These are phyloP conservation scores for Chiua virens DNA, from an alignment of 768 basidiomycete species.

Conservation along the genomic window DNA sequence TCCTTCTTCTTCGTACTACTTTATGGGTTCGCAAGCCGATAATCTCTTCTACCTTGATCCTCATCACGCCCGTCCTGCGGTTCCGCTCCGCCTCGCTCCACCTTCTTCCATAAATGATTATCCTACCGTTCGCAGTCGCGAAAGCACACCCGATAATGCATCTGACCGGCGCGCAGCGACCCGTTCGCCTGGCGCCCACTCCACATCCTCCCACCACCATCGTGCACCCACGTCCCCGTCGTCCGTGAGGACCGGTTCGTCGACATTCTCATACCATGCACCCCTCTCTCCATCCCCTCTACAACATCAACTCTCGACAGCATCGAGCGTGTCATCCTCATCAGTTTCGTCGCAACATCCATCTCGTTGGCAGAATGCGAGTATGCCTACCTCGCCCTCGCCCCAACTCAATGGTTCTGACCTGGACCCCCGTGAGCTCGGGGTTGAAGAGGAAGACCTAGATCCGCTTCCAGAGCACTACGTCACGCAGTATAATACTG, in stretches of 20 bases:
- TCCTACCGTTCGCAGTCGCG: slow-evolving; percentile 23
- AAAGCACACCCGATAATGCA: slow-evolving; percentile 31
- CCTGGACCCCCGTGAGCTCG: slow-evolving; percentile 40
- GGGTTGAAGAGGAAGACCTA: slow-evolving; percentile 30
- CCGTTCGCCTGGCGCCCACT: slow-evolving; percentile 24
- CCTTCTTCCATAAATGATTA: slow-evolving; percentile 24
- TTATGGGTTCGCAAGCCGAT: slow-evolving; percentile 89
- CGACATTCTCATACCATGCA: slow-evolving; percentile 54
- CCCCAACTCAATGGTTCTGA: slow-evolving; percentile 27
- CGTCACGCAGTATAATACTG: slow-evolving; percentile 65
- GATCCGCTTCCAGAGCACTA: slow-evolving; percentile 62
- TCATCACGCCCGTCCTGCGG: slow-evolving; percentile 72
- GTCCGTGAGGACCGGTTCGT: slow-evolving; percentile 50
- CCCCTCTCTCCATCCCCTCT: slow-evolving; percentile 64
- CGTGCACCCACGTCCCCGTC: slow-evolving; percentile 50
- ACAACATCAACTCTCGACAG: slow-evolving; percentile 58
- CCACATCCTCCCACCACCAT: slow-evolving; percentile 29
- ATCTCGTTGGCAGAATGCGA: slow-evolving; percentile 30
- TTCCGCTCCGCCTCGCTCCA: slow-evolving; percentile 63
- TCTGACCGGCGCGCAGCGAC: slow-evolving; percentile 27
- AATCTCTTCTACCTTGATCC: slow-evolving; percentile 84
- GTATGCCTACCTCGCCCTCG: slow-evolving; percentile 18
- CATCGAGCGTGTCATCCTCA: slow-evolving; percentile 33
- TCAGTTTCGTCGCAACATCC: slow-evolving; percentile 33
- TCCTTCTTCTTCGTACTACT: slow-evolving; percentile 97